These are phyloP conservation scores for Cubamyces sp. DNA, from an alignment of 768 basidiomycete species.

Conservation along the genomic window DNA sequence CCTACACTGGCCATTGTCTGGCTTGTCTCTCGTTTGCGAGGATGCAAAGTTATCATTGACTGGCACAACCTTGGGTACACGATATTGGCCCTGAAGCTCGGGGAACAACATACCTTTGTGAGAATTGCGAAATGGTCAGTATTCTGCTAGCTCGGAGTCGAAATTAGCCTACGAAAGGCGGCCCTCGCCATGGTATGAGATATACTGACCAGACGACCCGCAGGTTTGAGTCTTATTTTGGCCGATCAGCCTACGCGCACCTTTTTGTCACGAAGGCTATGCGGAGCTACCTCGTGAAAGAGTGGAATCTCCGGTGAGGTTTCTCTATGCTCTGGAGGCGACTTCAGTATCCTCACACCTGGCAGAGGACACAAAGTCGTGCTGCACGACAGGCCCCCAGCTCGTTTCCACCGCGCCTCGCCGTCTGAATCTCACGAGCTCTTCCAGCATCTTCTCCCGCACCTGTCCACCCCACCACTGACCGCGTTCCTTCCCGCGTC, in stretches of 20 bases:
- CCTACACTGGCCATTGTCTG: conserved; percentile 90
- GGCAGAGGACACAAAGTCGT: conserved; percentile 77
- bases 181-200: neutral
- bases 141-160: neutral
- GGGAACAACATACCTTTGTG: conserved; percentile 68
- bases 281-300: conserved; percentile 64
- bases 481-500: conserved; percentile 55
- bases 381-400: conserved; percentile 89
- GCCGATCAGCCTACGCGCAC: conserved; percentile 82
- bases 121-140: conserved; percentile 72
- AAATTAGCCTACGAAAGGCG: neutral
- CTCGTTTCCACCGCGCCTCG: conserved; percentile 74
- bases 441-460: conserved; percentile 54
- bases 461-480: conserved; percentile 57
- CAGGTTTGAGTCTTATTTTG: conserved; percentile 87
- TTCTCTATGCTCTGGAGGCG: neutral
- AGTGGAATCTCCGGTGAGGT: conserved; percentile 79
- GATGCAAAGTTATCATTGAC: conserved; percentile 91
- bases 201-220: neutral
- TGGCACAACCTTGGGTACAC: conserved; percentile 99
- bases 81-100: conserved; percentile 85
- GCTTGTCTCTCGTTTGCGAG: conserved; percentile 65
- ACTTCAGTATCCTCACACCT: conserved; percentile 10
- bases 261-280: conserved; percentile 93
- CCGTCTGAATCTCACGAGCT: conserved; percentile 75